These are phyloP conservation scores for Rubroboletus satanas DNA, from an alignment of 768 basidiomycete species.

Conservation along the genomic window DNA sequence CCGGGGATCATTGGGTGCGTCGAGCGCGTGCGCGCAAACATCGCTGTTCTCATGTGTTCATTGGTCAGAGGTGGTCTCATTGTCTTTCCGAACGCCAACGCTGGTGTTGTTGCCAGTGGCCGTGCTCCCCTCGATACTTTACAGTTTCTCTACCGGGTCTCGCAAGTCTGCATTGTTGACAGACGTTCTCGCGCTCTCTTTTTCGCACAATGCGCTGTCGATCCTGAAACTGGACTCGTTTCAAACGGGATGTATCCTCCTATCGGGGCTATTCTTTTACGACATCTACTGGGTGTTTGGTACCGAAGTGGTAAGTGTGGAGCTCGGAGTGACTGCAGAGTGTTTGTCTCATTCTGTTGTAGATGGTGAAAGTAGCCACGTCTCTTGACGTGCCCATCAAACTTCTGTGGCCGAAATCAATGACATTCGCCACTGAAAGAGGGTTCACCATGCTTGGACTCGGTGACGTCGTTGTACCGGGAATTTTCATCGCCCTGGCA, in stretches of 20 bases:
- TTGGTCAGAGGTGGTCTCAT: constrained; percentile 31
- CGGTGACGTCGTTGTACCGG: constrained; percentile 75
- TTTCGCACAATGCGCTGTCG: constrained; percentile 75
- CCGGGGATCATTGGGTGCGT: constrained; percentile 45
- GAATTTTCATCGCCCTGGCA: constrained; percentile 74
- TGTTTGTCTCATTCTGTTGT: neutral
- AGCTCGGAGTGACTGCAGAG: neutral
- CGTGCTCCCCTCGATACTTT: constrained; percentile 61
- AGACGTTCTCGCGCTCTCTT: constrained; percentile 72
- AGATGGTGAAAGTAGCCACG: constrained; percentile 95
- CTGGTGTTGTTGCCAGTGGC: constrained; percentile 56
- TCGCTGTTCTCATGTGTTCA: constrained; percentile 4
- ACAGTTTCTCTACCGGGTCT: constrained; percentile 41
- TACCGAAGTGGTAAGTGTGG: constrained; percentile 67
- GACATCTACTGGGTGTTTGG: constrained; percentile 97
- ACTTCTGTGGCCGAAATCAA: constrained; percentile 78
- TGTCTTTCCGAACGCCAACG: constrained; percentile 59
- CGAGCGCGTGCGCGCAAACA: neutral
- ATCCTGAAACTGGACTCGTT: constrained; percentile 87
- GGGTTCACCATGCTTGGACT: constrained; percentile 91
- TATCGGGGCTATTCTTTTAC: constrained; percentile 85
- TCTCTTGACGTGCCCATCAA: constrained; percentile 91
- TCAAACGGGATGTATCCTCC: constrained; percentile 75
- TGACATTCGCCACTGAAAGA: constrained; percentile 41
- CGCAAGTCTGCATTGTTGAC: constrained; percentile 69